Evolutionary conservation across 164 flowering plant species (phyloP).

Genomic region (Vitis rupestris): DNA sequence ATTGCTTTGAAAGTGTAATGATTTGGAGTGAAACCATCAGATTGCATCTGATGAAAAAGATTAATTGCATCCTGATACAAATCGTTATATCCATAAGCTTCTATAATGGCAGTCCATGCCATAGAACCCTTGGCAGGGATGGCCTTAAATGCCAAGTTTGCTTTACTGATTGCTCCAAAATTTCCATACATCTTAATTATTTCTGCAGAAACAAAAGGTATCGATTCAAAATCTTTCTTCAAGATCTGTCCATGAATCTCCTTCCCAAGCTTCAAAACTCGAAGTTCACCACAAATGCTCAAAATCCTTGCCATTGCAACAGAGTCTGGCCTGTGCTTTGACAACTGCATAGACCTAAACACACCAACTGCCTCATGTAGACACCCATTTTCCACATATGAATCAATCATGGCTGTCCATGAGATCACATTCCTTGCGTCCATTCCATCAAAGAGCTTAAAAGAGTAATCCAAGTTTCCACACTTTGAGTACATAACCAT

Average conservation of each 20-base stretch:
- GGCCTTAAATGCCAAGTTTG: constrained; percentile 49
- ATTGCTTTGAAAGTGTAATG: constrained; percentile 56
- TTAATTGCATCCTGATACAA: constrained; percentile 51
- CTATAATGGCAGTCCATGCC: constrained; percentile 80
- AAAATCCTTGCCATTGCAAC: constrained; percentile 61
- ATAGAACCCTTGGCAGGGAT: constrained; percentile 56
- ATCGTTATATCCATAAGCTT: constrained; percentile 54
- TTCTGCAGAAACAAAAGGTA: constrained; percentile 71
- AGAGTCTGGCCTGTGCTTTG: constrained; percentile 77
- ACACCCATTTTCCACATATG: constrained; percentile 42
- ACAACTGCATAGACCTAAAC: constrained; percentile 69
- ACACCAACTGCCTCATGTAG: constrained; percentile 48
- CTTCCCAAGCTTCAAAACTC: constrained; percentile 55
- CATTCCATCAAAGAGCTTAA: constrained; percentile 53
- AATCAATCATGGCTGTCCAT: constrained; percentile 92
- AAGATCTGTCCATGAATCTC: constrained; percentile 77
- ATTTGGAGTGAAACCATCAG: constrained; percentile 51
- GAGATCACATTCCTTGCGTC: constrained; percentile 66
- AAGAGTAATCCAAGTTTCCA: constrained; percentile 39
- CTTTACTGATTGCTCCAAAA: constrained; percentile 41
- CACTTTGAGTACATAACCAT: constrained; percentile 87
- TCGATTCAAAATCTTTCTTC: constrained; percentile 46
- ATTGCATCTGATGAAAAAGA: constrained; percentile 46
- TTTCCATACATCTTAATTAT: constrained; percentile 70
- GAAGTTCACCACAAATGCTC: constrained; percentile 45